Evolutionary conservation across 2,329 filamentous ascomycete species (phyloP), one percentile per base, ranked within the genome.

Genomic region (Onygena corvina): DNA sequence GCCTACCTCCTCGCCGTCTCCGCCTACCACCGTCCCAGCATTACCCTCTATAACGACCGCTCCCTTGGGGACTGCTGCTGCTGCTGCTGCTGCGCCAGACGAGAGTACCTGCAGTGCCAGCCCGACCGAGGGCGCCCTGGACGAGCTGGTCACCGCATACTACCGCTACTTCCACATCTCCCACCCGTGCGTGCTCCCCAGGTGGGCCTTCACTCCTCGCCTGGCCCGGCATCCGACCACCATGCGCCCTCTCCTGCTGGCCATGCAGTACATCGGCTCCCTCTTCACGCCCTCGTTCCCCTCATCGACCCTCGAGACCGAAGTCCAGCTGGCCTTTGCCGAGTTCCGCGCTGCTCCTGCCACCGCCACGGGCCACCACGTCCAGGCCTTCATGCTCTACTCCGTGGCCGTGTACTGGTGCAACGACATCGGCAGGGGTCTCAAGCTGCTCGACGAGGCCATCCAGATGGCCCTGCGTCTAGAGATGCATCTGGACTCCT

Each of bases 141-240:
- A 50, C 14, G 46, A 48, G 9, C 31, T 52, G 42, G 38, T 51
- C 23, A 44, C 48, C 61, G 42, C 57, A 11, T 66, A 64, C 48
- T 66, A 65, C 48, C 53, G 56, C 27, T 54, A 59, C 27, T 65
- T 66, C 27, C 63, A 64, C 42, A 46, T 33, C 33, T 56, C 56
- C 1, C 63, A 65, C 46, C 61, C 62, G 0, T 60, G 58, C 14
- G 49, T 63, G 7, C 46, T 60, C 31, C 64, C 63, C 4, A 52
- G 31, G 20, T 51, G 36, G 31, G 47, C 57, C 44, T 36, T 61
- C 1, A 21, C 34, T 14, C 23, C 18, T 3, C 47, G 51, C 11
- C 33, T 52, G 30, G 52, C 35, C 14, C 45, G 46, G 23, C 48
- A 55, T 8, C 40, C 48, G 1, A 18, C 45, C 36, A 49, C 50